Conservation (phyloP, 139 green algal species). For the Dunaliella primolecta region DNA sequence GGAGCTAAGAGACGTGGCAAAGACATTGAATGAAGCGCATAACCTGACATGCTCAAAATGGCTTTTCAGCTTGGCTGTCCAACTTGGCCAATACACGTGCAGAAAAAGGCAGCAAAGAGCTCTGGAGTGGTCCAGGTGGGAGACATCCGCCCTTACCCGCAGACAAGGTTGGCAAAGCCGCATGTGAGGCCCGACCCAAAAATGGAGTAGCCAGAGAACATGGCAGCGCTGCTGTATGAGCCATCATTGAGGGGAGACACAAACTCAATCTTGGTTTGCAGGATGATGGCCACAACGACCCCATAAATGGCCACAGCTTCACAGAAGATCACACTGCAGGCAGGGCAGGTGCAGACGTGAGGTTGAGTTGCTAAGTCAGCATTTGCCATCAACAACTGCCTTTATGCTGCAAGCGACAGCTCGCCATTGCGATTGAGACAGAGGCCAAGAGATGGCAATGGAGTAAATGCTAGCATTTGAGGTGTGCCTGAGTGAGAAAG, state of each 20-base stretch:
- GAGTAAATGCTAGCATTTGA: no score
- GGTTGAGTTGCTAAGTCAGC: background rate
- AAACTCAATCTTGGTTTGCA: conserved; percentile 92
- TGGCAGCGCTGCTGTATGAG: conserved; percentile 44
- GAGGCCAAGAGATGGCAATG: no score
- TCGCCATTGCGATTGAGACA: no score
- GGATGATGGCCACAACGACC: conserved; percentile 98
- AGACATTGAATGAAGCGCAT: no score
- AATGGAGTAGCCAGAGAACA: conserved; percentile 89
- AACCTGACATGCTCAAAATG: no score
- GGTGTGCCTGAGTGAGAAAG: no score
- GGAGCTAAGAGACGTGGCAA: no score
- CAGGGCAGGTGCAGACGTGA: background rate
- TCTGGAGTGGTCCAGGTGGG: no score
- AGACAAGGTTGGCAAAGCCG: conserved; percentile 95
- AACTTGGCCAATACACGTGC: no score
- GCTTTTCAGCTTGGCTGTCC: no score
- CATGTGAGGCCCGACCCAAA: conserved; percentile 90
- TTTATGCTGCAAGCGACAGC: background rate
- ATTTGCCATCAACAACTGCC: background rate
- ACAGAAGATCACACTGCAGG: conserved; percentile 95
- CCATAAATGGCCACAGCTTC: conserved; percentile 99
- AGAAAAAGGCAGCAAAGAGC: no score
- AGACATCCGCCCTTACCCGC: conserved; percentile 84
- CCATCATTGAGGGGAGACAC: conserved; percentile 26